Evolutionary conservation across 2,329 filamentous ascomycete genomes (phyloP), one percentile per base, ranked within the genome.

Genomic region (Beauveria bassiana): DNA sequence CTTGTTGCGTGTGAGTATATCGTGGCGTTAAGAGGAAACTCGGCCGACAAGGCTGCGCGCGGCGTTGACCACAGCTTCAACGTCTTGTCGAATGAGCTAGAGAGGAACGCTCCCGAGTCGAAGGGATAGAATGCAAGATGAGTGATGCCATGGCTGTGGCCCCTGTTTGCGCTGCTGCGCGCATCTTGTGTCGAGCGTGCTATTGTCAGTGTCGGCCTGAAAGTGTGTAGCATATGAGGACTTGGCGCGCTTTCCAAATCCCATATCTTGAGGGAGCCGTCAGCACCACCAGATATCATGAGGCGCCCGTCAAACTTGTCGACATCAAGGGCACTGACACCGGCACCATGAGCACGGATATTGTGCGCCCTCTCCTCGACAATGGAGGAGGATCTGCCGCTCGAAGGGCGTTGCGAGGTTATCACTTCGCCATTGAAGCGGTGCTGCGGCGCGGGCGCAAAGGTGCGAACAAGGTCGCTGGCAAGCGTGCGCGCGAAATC

Each of bases 231-330:
- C 64, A 64, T 72, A 64, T 74, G 77, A 6, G 77, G 73, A 63
- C 78, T 78, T 14, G 70, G 71, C 66, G 79, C 77, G 55, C 81
- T 77, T 68, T 96, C 89, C 7, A 97, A 82, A 74, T 97, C 88
- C 93, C 93, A 97, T 51, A 97, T 76, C 66, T 87, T 89, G 69
- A 97, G 85, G 1, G 89, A 89, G 10, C 89, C 90, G 70, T 96
- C 91, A 5, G 90, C 88, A 34, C 93, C 92, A 4, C 91, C 93
- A 0, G 93, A 96, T 2, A 96, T 75, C 64, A 97, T 81, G 66
- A 90, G 89, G 68, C 72, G 70, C 3, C 90, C 91, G 65, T 95
- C 90, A 69, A 95, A 91, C 55, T 86, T 85, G 69, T 97, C 93
- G 45, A 96, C 81, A 0, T 89, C 86, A 46, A 97, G 77, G 45